Percentiles rank a stretch among this genome's conserved stretches.
These are phyloP conservation scores for Heliosperma pusillum DNA, from an alignment of 148 eudicot genomes.

Conservation along the genomic window DNA sequence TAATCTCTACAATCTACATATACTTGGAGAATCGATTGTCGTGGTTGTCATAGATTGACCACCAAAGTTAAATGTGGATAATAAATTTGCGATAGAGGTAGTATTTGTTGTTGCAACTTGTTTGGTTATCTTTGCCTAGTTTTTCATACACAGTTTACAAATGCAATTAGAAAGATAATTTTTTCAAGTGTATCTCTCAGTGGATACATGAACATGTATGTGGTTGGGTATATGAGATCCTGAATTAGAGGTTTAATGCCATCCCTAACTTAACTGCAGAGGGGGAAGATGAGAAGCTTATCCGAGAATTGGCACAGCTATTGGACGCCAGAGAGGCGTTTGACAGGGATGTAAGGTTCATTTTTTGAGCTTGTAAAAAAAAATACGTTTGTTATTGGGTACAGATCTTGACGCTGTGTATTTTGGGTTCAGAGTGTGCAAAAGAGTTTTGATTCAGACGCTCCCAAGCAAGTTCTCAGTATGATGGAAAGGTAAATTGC, in stretches of 20 bases:
- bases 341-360: constrained; percentile 31
- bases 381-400: not conserved
- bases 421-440: constrained; percentile 35
- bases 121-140: not conserved
- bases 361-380: not conserved
- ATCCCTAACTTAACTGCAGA: constrained; percentile 37
- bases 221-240: not conserved
- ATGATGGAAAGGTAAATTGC: constrained; percentile 57
- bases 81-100: not conserved
- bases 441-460: constrained; percentile 22
- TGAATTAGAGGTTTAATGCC: not conserved
- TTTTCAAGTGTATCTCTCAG: not conserved
- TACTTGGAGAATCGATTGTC: not conserved
- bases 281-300: constrained; percentile 47
- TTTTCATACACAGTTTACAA: not conserved
- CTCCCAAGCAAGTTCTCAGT: constrained; percentile 32
- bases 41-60: not conserved
- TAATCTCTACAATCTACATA: no score
- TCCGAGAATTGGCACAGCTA: constrained; percentile 70
- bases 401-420: constrained; percentile 12
- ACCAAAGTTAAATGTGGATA: not conserved
- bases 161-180: not conserved
- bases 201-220: not conserved
- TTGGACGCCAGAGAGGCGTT: constrained; percentile 63
- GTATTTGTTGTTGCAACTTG: not conserved